Evolutionary conservation across 129 eudicot species (phyloP).

Genomic region (Flaveria robusta): DNA sequence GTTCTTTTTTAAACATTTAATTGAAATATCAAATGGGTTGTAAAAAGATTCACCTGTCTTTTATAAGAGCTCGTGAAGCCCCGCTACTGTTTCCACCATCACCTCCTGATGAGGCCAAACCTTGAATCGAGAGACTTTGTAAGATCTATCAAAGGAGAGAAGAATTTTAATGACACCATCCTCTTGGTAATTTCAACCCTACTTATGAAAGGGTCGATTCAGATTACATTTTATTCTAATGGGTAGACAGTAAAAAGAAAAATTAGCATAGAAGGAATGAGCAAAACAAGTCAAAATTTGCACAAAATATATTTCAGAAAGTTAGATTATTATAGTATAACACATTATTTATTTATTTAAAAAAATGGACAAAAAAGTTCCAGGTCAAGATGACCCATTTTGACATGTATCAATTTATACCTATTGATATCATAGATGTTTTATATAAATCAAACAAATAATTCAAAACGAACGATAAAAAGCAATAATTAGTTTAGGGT

Average conservation of each 20-base stretch:
- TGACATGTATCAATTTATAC: not conserved
- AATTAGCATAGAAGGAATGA: not conserved
- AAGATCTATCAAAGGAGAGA: conserved; percentile 55
- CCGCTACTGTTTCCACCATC: conserved; percentile 94
- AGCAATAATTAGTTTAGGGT: not conserved
- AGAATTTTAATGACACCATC: not conserved
- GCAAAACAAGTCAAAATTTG: too few species aligned
- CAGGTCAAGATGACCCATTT: not conserved
- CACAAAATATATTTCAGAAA: too few species aligned
- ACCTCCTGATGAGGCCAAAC: conserved; percentile 81
- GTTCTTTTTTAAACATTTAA: not conserved
- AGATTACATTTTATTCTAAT: not conserved
- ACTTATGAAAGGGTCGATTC: not conserved
- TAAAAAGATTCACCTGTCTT: conserved; percentile 49
- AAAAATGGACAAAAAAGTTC: not conserved
- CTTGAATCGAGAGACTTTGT: conserved; percentile 81
- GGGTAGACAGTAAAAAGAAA: not conserved
- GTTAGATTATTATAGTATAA: too few species aligned
- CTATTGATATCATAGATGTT: not conserved
- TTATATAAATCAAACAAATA: not conserved
- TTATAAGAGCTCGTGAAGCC: conserved; percentile 77
- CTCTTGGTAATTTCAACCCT: not conserved
- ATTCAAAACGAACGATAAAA: not conserved
- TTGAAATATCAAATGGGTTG: not conserved
- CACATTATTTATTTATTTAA: not conserved